phyloP scores from a whole-genome alignment of 1,284 basidiomycete genomes.

The Microbotryum silenes-acaulis region DNA sequence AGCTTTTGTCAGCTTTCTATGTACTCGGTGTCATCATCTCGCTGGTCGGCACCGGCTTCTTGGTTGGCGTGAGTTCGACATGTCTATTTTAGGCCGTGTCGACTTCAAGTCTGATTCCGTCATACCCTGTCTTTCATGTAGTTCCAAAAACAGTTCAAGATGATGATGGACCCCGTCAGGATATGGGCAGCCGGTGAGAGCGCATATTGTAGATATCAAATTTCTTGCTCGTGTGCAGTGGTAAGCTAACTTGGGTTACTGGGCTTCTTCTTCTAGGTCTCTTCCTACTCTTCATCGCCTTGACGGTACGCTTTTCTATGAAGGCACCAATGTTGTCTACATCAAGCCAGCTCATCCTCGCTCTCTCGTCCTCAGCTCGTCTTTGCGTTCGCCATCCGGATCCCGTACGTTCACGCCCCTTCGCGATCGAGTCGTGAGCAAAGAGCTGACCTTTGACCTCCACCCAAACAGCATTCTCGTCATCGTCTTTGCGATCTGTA shows the following conservation, averaged over 20 bases:
- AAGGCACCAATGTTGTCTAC: not conserved
- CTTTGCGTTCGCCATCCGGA: conserved; percentile 28
- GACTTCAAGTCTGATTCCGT: not conserved
- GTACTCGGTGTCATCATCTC: conserved; percentile 72
- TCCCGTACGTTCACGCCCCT: conserved; percentile 9
- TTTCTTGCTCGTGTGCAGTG: not conserved
- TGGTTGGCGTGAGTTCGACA: conserved; percentile 60
- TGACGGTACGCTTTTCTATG: not conserved
- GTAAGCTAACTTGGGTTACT: not conserved
- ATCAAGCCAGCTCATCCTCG: not conserved
- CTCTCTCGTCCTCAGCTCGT: conserved; percentile 11
- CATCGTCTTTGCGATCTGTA: conserved; percentile 27
- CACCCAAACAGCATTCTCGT: conserved; percentile 23
- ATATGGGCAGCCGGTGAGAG: conserved; percentile 23
- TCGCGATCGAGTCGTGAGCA: too few relatives aligned
- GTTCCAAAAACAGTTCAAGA: conserved; percentile 47
- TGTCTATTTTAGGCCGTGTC: not conserved
- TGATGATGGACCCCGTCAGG: conserved; percentile 48
- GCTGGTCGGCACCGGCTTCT: conserved; percentile 78
- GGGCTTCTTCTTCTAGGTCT: not conserved
- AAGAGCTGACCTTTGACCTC: too few relatives aligned
- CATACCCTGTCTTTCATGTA: too few relatives aligned
- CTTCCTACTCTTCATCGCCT: conserved; percentile 27
- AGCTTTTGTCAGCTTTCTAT: conserved; percentile 58
- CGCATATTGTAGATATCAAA: not conserved